Conservation (phyloP, 164 flowering plant genomes). For the Euptelea pleiosperma region DNA sequence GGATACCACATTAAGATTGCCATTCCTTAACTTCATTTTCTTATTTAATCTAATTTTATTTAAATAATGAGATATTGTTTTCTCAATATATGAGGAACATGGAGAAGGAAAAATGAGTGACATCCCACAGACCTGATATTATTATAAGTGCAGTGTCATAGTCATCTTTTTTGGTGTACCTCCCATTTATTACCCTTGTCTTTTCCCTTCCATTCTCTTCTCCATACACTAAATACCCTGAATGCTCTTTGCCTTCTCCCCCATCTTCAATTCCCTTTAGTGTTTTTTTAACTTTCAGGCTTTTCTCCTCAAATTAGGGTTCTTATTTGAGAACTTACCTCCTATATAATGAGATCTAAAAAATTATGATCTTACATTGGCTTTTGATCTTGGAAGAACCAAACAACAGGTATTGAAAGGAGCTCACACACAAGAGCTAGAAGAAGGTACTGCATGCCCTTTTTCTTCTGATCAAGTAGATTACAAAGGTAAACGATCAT, state of each 20-base stretch:
- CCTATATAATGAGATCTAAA: conserved; percentile 11
- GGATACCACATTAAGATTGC: neutral
- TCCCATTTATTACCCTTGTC: conserved; percentile 33
- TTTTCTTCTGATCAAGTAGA: conserved; percentile 31
- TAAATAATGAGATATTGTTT: too few species aligned
- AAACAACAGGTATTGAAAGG: conserved; percentile 26
- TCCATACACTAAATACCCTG: conserved; percentile 32
- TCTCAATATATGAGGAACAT: too few species aligned
- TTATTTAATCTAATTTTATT: neutral
- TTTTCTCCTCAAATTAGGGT: conserved; percentile 35
- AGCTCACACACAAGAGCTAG: conserved; percentile 24
- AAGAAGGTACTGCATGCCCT: conserved; percentile 28
- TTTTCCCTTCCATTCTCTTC: conserved; percentile 35
- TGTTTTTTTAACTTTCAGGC: conserved; percentile 22
- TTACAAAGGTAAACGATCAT: conserved; percentile 36
- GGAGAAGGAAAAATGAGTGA: too few species aligned
- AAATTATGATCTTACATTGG: conserved; percentile 14
- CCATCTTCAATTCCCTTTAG: too few species aligned
- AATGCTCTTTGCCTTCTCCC: conserved; percentile 30
- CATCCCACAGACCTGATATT: conserved; percentile 8
- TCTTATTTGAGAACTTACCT: conserved; percentile 20
- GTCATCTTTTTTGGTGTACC: conserved; percentile 40
- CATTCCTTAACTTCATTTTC: neutral
- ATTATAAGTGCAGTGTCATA: conserved; percentile 50
- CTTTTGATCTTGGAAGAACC: conserved; percentile 19